Percentiles rank a stretch among this genome's conserved stretches.
Conservation (phyloP, 2,329 filamentous ascomycete genomes). For the Fusarium odoratissimum region DNA sequence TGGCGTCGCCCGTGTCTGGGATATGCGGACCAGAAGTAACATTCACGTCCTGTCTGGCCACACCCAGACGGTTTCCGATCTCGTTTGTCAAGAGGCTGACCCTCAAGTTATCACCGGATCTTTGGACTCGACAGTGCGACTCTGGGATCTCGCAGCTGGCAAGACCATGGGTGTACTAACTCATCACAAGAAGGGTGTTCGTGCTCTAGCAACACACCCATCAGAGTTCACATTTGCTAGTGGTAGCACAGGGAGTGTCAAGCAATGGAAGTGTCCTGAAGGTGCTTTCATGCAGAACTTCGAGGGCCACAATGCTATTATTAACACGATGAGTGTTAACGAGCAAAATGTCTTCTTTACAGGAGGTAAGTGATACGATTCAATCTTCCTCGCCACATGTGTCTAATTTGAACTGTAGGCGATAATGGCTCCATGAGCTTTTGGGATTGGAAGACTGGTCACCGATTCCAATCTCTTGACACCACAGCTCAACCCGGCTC, state of each 20-base stretch:
- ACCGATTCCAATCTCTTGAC: conserved; percentile 90
- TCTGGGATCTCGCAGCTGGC: conserved; percentile 96
- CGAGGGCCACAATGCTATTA: conserved; percentile 94
- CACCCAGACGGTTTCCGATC: conserved; percentile 87
- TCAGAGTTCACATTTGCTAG: conserved; percentile 96
- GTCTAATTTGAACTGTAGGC: conserved; percentile 51
- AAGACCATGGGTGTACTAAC: conserved; percentile 97
- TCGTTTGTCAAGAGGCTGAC: conserved; percentile 95
- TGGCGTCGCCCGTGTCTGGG: conserved; percentile 95
- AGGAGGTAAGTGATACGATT: conserved; percentile 64
- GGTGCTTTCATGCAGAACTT: conserved; percentile 99
- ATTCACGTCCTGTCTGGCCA: conserved; percentile 94
- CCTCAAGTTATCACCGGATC: conserved; percentile 96
- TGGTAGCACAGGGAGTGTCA: conserved; percentile 92
- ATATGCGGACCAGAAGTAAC: conserved; percentile 96
- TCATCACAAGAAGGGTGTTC: conserved; percentile 98
- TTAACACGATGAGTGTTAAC: conserved; percentile 94
- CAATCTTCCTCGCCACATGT: no score
- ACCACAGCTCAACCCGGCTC: conserved; percentile 94
- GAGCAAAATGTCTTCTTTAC: conserved; percentile 96
- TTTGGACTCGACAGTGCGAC: conserved; percentile 87
- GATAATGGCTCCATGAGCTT: conserved; percentile 98
- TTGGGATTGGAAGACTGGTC: conserved; percentile 98
- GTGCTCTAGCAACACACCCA: conserved; percentile 85
- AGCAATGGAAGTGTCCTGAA: conserved; percentile 99